Base-by-base conservation (phyloP, 352 stramenopile species). In the Phytopythium litorale region DNA sequence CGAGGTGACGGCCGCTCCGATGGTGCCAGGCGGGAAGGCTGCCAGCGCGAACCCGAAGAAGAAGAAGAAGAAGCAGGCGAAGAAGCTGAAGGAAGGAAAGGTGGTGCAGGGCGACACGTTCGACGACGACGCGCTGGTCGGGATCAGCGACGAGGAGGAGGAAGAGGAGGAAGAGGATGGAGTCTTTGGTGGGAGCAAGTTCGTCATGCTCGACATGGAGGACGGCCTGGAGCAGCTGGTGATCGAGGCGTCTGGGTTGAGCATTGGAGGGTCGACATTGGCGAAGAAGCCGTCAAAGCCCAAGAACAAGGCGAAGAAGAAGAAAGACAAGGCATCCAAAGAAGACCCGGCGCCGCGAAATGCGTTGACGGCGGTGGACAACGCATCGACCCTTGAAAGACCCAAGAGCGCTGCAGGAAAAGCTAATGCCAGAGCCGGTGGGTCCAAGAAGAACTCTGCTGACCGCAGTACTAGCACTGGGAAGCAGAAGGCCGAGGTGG, bases 181-280 rank as follows among this genome's bases (percentile, higher is more conserved):
- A 3, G 63, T 62, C 12, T 72, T 72, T 18, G 66, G 65, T 19
- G 68, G 62, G 7, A 59, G 67, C 18, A 66, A 67, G 15, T 85
- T 81, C 60, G 69, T 82, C 7, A 45, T 85, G 46, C 52, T 82
- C 12, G 69, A 82, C 51, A 28, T 80, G 6, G 68, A 76, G 56
- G 71, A 54, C n/a, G 73, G 81, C 21, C 38, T 80, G 53, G 76
- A 84, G 43, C 66, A 84, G 40, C 37, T 81, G 38, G 70, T 60
- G 23, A 56, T 81, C 4, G 64, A 71, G 30, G 73, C 68, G 5
- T 71, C n/a, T 19, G 55, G 0, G 65, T 45, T 56, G 58, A 67
- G 13, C 57, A 37, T 42, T 8, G 49, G 56, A 9, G 48, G 15
- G 7, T 15, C 33, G 25, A 28, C 12, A 8, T 28, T 23, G n/a